Evolutionary conservation across 805 yeast genomes (phyloP), one percentile per base, ranked within the genome.

Genomic region (Wilhelminamyces savonicus): DNA sequence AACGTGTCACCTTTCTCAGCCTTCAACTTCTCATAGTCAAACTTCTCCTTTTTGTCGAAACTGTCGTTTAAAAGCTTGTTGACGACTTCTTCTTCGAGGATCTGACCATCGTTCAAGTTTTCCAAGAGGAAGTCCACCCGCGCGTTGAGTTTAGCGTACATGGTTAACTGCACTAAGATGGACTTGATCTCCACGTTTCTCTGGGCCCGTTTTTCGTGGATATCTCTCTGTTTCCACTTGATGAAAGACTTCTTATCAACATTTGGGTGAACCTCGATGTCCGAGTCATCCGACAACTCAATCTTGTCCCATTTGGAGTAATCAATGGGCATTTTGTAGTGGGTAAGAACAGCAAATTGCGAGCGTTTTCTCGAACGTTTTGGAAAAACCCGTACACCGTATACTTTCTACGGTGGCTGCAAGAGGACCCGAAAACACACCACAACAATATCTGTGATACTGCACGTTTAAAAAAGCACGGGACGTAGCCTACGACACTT

Each of bases 301-400:
- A 92, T 75, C 53, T 86, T 85, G 58, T 92, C 99, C 97, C 98
- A 92, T 54, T 90, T 92, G 8, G 96, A 86, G 59, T 92, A 92
- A 55, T 92, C 98, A 41, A 92, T 78, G 19, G 84, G 78, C 94
- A 83, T 84, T 16, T 24, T 49, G 13, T 6, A 21, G 10, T 2
- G n/a, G 16, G 5, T 1, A 16, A 18, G 16, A 27, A 5, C 5
- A n/a, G 11, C 13, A 11, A n/a, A 11, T 13, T 16, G 26, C n/a
- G 13, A 10, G n/a, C 7, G 24, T 9, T 9, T 22, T 22, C 24
- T 12, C n/a, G 24, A 22, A 22, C 13, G 24, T 22, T 22, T 12
- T 7, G 21, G 21, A 8, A 19, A 7, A 19, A 19, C 7, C 21
- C 21, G n/a, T n/a, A n/a, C n/a, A n/a, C n/a, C n/a, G n/a, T n/a